A percentile compares a stretch with the other conserved stretches of the same genome.
Conservation (phyloP, 352 stramenopile genomes). For the Achlya hypogyna region DNA sequence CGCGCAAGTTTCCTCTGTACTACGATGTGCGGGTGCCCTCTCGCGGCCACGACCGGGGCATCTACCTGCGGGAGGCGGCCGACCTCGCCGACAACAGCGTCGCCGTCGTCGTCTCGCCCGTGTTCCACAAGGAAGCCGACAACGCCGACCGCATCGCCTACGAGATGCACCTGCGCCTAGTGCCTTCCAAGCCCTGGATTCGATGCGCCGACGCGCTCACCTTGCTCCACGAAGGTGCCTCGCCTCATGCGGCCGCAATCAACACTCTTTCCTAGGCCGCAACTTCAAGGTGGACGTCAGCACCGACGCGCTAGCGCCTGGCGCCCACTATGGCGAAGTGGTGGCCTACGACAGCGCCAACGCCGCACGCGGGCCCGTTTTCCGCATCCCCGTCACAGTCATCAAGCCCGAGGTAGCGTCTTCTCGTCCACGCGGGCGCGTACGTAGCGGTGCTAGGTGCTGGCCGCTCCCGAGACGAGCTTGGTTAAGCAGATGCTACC, state of each 20-base stretch:
- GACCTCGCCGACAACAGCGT: constrained; percentile 77
- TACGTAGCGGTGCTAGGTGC: neutral
- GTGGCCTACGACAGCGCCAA: constrained; percentile 66
- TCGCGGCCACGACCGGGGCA: constrained; percentile 44
- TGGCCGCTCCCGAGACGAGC: constrained; percentile 24
- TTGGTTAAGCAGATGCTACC: constrained; percentile 48
- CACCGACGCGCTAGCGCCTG: constrained; percentile 63
- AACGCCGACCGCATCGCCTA: constrained; percentile 83
- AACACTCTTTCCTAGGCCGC: constrained; percentile 29
- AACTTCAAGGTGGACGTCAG: constrained; percentile 88
- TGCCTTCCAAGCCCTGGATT: constrained; percentile 80
- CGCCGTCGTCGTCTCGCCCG: constrained; percentile 75
- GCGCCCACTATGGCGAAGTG: constrained; percentile 84
- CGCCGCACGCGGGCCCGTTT: constrained; percentile 59
- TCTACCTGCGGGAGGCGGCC: constrained; percentile 71
- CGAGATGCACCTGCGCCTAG: constrained; percentile 79
- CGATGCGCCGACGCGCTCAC: constrained; percentile 74
- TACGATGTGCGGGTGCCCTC: constrained; percentile 26
- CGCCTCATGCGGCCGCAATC: neutral
- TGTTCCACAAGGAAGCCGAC: constrained; percentile 77
- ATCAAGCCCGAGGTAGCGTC: constrained; percentile 71
- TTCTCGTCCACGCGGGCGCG: neutral
- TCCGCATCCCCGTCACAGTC: constrained; percentile 86
- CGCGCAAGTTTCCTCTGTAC: constrained; percentile 40
- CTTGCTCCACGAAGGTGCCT: constrained; percentile 66